Percentiles rank a stretch among this genome's conserved stretches.
Evolutionary conservation across 73 alveolate species (phyloP).

Genomic region (Effrenium voratum): DNA sequence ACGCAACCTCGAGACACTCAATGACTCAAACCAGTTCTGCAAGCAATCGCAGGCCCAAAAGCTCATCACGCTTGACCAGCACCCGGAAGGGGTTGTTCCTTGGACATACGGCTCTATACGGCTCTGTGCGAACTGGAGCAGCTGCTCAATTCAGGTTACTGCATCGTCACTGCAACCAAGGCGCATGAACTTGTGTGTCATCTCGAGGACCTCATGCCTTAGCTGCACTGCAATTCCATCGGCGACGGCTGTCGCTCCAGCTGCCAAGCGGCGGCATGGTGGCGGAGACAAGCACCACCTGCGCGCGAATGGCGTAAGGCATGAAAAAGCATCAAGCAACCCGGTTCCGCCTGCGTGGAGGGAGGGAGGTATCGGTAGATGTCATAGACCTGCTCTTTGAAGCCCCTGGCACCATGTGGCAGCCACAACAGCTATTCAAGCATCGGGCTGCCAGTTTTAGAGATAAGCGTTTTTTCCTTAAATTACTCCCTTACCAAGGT

Average conservation of each 20-base stretch:
- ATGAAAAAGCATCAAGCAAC: neutral
- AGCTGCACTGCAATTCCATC: too few species aligned
- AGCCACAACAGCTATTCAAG: too few species aligned
- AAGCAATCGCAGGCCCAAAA: neutral
- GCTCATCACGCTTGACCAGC: conserved; percentile 99
- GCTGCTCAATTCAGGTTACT: too few species aligned
- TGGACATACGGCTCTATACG: neutral
- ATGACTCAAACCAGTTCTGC: neutral
- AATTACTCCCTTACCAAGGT: too few species aligned
- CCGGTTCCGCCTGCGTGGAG: conserved; percentile 95
- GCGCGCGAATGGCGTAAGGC: neutral
- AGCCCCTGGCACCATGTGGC: conserved; percentile 94
- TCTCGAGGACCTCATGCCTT: conserved; percentile 97
- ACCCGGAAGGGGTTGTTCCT: conserved; percentile 98
- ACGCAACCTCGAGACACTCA: neutral
- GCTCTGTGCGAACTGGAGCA: too few species aligned
- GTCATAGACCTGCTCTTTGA: conserved; percentile 99
- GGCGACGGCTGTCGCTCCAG: neutral
- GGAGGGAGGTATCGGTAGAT: conserved; percentile 99
- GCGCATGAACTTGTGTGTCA: conserved; percentile 98
- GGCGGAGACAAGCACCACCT: conserved; percentile 99
- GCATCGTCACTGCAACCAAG: too few species aligned
- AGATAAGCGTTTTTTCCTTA: too few species aligned
- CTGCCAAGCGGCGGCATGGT: conserved; percentile 97
- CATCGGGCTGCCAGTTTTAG: too few species aligned